Evolutionary conservation across 2,329 filamentous ascomycete species (phyloP).

Genomic region (Mycosphaerelloides madeirae): DNA sequence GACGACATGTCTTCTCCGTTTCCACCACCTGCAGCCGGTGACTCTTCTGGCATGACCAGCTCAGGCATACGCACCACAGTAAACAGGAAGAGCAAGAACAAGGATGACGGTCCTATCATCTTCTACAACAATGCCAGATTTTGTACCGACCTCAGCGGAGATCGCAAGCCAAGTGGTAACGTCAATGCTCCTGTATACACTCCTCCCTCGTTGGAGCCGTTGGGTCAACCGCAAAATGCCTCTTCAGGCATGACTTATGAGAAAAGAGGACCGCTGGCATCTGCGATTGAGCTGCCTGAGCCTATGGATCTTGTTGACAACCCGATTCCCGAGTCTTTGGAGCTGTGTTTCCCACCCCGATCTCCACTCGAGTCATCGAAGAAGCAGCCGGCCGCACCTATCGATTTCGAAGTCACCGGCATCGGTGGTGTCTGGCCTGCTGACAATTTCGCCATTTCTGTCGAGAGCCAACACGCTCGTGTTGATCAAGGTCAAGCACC

Average conservation of each 20-base stretch:
- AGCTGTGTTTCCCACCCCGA: conserved; percentile 36
- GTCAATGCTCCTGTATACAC: conserved; percentile 21
- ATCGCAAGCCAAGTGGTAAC: conserved; percentile 37
- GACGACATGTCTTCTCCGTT: conserved; percentile 33
- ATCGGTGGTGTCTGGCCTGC: conserved; percentile 58
- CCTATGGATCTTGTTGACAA: conserved; percentile 35
- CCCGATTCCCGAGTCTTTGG: conserved; percentile 31
- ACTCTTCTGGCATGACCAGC: conserved; percentile 43
- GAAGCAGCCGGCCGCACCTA: conserved; percentile 16
- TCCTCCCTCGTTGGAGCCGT: conserved; percentile 12
- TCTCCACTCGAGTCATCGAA: conserved; percentile 21
- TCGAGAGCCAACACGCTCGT: conserved; percentile 34
- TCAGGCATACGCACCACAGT: conserved; percentile 40
- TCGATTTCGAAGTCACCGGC: conserved; percentile 48
- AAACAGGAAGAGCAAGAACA: conserved; percentile 45
- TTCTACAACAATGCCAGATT: conserved; percentile 79
- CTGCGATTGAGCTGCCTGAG: conserved; percentile 27
- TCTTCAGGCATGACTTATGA: conserved; percentile 19
- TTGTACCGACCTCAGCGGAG: conserved; percentile 72
- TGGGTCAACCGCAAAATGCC: conserved; percentile 13
- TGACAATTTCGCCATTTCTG: conserved; percentile 51
- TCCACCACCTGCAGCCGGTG: conserved; percentile 24
- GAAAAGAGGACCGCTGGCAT: conserved; percentile 29
- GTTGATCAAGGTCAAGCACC: conserved; percentile 15
- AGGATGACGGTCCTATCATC: conserved; percentile 69